Base-by-base conservation (phyloP, 371 early-diverging fungal species). In the Mortierella sp. region DNA sequence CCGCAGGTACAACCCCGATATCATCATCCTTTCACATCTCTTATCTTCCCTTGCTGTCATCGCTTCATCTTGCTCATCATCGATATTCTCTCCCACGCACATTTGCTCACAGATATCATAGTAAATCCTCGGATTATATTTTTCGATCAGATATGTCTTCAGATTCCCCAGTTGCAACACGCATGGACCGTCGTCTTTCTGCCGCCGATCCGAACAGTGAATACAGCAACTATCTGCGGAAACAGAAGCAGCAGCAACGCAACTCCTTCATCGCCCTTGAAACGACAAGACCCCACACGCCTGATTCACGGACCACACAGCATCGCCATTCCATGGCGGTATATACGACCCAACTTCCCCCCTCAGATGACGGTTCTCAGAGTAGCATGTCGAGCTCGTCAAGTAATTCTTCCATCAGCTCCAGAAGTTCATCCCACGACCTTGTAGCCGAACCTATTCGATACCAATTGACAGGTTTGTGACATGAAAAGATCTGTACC, bases 141-240 rank as follows among this genome's bases (percentile, higher is more conserved):
- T 21, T 10, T 45, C 19, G 18, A n/a, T 45, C 46, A 61, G 45
- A 39, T 28, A 62, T 67, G 59, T n/a, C 51, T 39, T 60, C 64
- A 0, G 38, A 27, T 16, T 31, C 59, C 34, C 43, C 57, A 13
- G 53, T 28, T 16, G 34, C 59, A 19, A 45, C 46, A 23, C 71
- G 67, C 27, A 18, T 45, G n/a, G 71, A 65, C 48, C 54, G 24
- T 16, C 67, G 72, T 8, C 65, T 60, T 45, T 68, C 64, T 10
- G 19, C 30, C 24, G 31, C 45, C 28, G 34, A 62, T 18, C 78
- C 64, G 13, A 38, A 51, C 21, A 71, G 64, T 28, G 67, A 78
- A 21, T 67, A 58, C 47, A 57, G 24, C 38, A 52, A 60, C 9
- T 67, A 78, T 30, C 46, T 55, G 26, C 50, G 46, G 21, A 62